Conservation (phyloP, 495 filamentous ascomycete genomes). For the Aspergillus sclerotiicarbonarius region DNA sequence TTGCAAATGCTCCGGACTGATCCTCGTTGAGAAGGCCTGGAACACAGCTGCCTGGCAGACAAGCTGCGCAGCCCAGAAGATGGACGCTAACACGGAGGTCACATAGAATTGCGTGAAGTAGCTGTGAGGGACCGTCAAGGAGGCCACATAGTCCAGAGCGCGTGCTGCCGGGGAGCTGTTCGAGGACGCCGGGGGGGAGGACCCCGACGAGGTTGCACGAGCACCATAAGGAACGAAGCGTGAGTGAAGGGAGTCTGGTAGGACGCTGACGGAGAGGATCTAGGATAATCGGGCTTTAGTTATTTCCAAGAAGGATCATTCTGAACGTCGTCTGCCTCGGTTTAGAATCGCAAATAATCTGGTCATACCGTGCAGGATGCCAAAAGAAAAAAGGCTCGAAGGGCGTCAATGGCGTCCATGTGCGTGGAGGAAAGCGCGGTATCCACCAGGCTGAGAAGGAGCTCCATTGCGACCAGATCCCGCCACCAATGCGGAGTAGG, state of each 20-base stretch:
- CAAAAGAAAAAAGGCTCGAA: slow-evolving; percentile 45
- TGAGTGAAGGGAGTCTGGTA: slow-evolving; percentile 46
- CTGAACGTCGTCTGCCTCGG: slow-evolving; percentile 1
- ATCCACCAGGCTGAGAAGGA: slow-evolving; percentile 24
- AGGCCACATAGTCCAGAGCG: slow-evolving; percentile 52
- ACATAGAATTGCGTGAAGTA: slow-evolving; percentile 91
- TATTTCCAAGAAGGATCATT: slow-evolving; percentile 6
- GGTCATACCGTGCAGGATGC: slow-evolving; percentile 48
- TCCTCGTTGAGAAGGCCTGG: slow-evolving; percentile 35
- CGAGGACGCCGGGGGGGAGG: slow-evolving; percentile 10
- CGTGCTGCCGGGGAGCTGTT: slow-evolving; percentile 11
- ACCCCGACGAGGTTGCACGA: slow-evolving; percentile 39
- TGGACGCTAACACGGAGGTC: slow-evolving; percentile 62
- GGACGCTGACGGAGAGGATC: slow-evolving; percentile 50
- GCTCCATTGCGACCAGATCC: slow-evolving; percentile 19
- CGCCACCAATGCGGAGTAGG: slow-evolving; percentile 3
- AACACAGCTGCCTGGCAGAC: slow-evolving; percentile 51
- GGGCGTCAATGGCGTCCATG: slow-evolving; percentile 42
- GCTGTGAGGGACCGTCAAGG: slow-evolving; percentile 69
- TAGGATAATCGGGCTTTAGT: slow-evolving; percentile 32
- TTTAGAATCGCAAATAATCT: neutral
- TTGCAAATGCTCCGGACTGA: slow-evolving; percentile 34
- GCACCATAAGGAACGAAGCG: slow-evolving; percentile 61
- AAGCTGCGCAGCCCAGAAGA: slow-evolving; percentile 78
- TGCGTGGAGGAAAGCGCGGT: slow-evolving; percentile 24